Evolutionary conservation across 1,139 yeast species (phyloP).

Genomic region (Geotrichum carabidarum): DNA sequence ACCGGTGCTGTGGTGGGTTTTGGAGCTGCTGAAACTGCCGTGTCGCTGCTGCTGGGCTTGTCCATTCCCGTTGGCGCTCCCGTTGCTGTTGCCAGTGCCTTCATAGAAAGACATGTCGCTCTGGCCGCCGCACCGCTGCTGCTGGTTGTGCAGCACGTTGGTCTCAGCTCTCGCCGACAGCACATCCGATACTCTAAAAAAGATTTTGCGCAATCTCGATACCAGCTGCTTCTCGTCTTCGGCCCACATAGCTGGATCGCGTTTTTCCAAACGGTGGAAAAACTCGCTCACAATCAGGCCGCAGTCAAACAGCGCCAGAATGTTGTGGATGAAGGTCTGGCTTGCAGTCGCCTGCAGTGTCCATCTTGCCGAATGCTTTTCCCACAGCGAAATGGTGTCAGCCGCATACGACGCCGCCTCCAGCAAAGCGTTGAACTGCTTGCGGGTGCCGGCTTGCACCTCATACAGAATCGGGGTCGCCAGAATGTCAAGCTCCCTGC

Average conservation of each 20-base stretch:
- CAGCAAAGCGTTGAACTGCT: constrained; percentile 30
- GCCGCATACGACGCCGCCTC: constrained; percentile 40
- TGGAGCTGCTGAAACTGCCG: background rate
- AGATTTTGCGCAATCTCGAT: constrained; percentile 30
- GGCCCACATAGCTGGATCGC: constrained; percentile 25
- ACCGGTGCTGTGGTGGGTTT: too few relatives aligned
- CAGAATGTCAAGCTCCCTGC: constrained; percentile 32
- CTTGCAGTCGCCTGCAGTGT: constrained; percentile 34
- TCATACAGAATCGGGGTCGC: constrained; percentile 24
- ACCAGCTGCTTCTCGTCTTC: constrained; percentile 31
- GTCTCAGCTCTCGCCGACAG: constrained; percentile 9
- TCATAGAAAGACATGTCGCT: background rate
- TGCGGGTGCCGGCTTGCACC: constrained; percentile 21
- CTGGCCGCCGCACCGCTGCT: background rate
- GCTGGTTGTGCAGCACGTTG: constrained; percentile 17
- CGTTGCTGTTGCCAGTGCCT: background rate
- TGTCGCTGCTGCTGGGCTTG: background rate
- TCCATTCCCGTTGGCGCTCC: background rate
- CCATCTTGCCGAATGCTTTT: constrained; percentile 37
- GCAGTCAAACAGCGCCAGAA: constrained; percentile 38
- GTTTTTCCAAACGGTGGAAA: constrained; percentile 31
- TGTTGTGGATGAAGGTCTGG: constrained; percentile 39
- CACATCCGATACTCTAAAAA: constrained; percentile 31
- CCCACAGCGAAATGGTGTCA: constrained; percentile 40
- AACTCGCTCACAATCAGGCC: constrained; percentile 38